Conservation (phyloP, 345 rosid genomes). For the Gossypium arboreum region DNA sequence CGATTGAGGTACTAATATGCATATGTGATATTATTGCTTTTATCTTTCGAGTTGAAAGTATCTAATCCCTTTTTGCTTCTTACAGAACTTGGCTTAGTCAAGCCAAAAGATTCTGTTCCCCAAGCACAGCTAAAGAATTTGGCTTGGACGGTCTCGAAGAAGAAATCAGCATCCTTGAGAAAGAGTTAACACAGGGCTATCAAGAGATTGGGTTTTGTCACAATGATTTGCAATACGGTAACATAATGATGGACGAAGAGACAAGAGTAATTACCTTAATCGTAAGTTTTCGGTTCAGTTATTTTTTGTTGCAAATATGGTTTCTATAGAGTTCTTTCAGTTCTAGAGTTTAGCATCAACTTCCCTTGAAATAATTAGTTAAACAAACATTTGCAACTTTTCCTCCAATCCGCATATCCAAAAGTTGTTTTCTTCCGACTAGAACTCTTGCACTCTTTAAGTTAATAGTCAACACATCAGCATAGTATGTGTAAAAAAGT, state of each 20-base stretch:
- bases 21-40: background rate
- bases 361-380: background rate
- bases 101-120: conserved; percentile 53
- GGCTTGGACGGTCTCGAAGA: conserved; percentile 44
- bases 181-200: conserved; percentile 36
- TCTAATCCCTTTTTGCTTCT: conserved; percentile 8
- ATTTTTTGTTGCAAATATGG: background rate
- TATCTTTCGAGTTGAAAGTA: background rate
- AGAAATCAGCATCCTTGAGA: conserved; percentile 54
- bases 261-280: conserved; percentile 62
- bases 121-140: conserved; percentile 47
- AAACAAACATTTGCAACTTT: background rate
- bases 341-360: background rate
- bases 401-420: background rate
- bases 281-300: conserved; percentile 34
- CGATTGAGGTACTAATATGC: conserved; percentile 56
- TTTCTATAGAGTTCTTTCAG: too few species aligned
- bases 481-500: too few species aligned
- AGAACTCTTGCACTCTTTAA: background rate
- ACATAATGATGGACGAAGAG: conserved; percentile 87
- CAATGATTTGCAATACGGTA: conserved; percentile 89
- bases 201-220: conserved; percentile 79
- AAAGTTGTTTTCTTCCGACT: background rate
- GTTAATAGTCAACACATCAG: too few species aligned
- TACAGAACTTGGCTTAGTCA: conserved; percentile 52